A percentile compares a stretch with the other conserved stretches of the same genome.
These are phyloP conservation scores for Epichloe baconii DNA, from an alignment of 2,329 filamentous ascomycete genomes.

Conservation along the genomic window DNA sequence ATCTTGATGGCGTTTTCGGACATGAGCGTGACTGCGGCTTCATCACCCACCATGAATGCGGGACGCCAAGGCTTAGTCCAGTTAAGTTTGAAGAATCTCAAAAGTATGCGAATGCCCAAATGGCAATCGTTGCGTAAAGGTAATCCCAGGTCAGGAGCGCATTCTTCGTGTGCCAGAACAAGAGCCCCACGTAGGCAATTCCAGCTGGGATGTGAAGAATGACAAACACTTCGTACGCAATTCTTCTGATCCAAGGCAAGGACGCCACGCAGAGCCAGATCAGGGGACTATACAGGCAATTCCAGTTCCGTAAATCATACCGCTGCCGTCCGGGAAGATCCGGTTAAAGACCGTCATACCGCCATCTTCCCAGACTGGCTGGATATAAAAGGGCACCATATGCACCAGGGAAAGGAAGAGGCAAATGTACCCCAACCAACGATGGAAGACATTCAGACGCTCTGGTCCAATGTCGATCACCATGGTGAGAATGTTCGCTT, in stretches of 20 bases:
- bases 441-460: conserved; percentile 80
- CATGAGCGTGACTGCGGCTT: conserved; percentile 79
- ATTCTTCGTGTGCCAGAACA: conserved; percentile 96
- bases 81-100: conserved; percentile 75
- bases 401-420: conserved; percentile 74
- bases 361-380: conserved; percentile 71
- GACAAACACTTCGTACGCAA: conserved; percentile 78
- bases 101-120: conserved; percentile 66
- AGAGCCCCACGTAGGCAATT: conserved; percentile 64
- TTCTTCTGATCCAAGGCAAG: conserved; percentile 60
- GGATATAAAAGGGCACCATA: conserved; percentile 78
- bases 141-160: conserved; percentile 85
- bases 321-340: conserved; percentile 51
- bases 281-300: conserved; percentile 66
- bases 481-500: conserved; percentile 73
- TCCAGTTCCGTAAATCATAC: conserved; percentile 74
- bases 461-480: conserved; percentile 88
- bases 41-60: conserved; percentile 79
- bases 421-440: conserved; percentile 82
- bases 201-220: conserved; percentile 71
- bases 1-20: conserved; percentile 92
- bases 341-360: conserved; percentile 57
- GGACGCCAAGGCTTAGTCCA: conserved; percentile 72
- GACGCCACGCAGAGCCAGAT: conserved; percentile 77
- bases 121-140: conserved; percentile 64